Base-by-base conservation (phyloP, 352 stramenopile species). In the Blastocystis sp. region DNA sequence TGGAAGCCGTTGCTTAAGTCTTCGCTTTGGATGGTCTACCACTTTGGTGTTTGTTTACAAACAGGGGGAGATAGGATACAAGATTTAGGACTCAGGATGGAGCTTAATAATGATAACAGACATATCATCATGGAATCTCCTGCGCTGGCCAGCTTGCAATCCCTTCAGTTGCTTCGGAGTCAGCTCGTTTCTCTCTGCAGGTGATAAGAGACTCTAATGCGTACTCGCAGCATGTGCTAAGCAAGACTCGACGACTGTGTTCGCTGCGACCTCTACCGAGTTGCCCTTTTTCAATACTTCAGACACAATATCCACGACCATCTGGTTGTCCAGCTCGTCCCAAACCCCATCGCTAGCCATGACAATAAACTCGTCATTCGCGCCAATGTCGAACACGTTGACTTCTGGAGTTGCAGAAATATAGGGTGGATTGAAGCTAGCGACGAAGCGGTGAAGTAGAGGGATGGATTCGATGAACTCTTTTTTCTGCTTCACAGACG, bases 401-500 rank as follows among this genome's bases (percentile, higher is more conserved):
- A 69, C 50, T 39, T 80, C 76, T 1, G 76, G 59, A 34, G 76
- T 73, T 5, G n/a, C 13, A 15, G 54, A 73, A 56, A 87, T 66
- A 26, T 79, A 63, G 45, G 87, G 54, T 87, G 90, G 53, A 90
- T 90, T 29, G 79, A 76, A 61, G 87, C 64, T 18, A 50, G 61
- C 29, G 29, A 34, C 54, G 59, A 90, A 90, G n/a, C 79, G 70
- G 47, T 91, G 77, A 3, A 79, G 34, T 54, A 91, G 64, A 7
- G 89, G 89, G 56, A 91, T 79, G 5, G 89, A 76, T 23, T 90
- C 77, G n/a, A 87, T 91, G 79, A 91, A 91, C 20, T 89, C 50
- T 37, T 90, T 76, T 20, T 53, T 90, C 29, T 80, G 50, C 13
- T 61, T 20, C 11, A 80, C 55, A 7, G 63, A 80, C 20, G 43